Percentiles rank a stretch among this genome's conserved stretches.
phyloP scores from a whole-genome alignment of 2,329 filamentous ascomycete genomes.

The Tolypocladium album region DNA sequence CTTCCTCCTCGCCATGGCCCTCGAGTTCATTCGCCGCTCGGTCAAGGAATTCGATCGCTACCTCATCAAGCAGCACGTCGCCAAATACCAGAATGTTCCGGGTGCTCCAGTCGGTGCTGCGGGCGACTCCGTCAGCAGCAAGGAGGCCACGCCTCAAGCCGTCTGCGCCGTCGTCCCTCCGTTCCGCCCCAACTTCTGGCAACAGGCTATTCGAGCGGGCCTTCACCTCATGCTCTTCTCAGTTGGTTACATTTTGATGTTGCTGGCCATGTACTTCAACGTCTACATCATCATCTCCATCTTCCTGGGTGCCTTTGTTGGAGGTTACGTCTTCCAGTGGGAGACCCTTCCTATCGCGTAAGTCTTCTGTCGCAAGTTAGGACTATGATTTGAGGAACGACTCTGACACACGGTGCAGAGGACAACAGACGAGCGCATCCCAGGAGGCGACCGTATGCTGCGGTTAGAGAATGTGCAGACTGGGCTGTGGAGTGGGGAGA shows the following conservation, averaged over 20 bases:
- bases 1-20: conserved; percentile 58
- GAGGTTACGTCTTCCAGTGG: conserved; percentile 66
- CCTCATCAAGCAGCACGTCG: conserved; percentile 43
- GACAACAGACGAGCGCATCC: conserved; percentile 20
- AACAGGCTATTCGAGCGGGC: conserved; percentile 56
- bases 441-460: conserved; percentile 30
- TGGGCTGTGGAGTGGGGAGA: background rate
- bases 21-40: conserved; percentile 62
- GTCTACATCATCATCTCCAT: conserved; percentile 75
- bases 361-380: conserved; percentile 1
- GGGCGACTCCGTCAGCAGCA: conserved; percentile 11
- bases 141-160: conserved; percentile 6
- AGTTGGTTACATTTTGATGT: conserved; percentile 71
- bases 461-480: conserved; percentile 15
- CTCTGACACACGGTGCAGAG: background rate
- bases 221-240: conserved; percentile 63
- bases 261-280: conserved; percentile 53
- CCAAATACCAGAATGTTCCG: conserved; percentile 14
- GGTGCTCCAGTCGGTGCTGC: conserved; percentile 4
- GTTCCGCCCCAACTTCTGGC: conserved; percentile 47
- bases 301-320: conserved; percentile 64
- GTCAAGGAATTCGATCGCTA: conserved; percentile 64
- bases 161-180: conserved; percentile 13
- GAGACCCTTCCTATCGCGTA: conserved; percentile 33
- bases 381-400: background rate